These are phyloP conservation scores for Cucumis cinereus DNA, from an alignment of 306 rosid genomes.

Conservation along the genomic window DNA sequence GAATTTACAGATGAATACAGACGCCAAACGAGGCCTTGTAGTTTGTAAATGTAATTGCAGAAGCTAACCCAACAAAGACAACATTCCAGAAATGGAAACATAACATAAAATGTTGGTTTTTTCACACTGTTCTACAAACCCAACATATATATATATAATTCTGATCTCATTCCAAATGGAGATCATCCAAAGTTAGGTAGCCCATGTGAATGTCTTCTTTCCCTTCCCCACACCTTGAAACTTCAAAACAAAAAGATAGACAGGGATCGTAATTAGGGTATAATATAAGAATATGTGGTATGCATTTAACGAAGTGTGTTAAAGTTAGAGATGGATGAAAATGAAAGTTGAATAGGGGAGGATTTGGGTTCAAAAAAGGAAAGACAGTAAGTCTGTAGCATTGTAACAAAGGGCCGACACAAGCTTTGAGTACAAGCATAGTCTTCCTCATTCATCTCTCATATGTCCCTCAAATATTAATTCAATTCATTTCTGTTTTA, in stretches of 20 bases:
- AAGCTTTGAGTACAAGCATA: not conserved
- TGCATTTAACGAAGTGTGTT: too few species aligned
- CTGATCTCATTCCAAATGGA: not conserved
- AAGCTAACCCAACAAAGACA: too few species aligned
- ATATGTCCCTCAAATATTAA: not conserved
- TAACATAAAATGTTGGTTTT: too few species aligned
- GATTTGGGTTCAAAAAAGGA: not conserved
- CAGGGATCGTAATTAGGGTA: too few species aligned
- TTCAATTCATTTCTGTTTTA: not conserved
- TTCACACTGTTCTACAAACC: not conserved
- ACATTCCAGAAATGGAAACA: too few species aligned
- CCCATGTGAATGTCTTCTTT: not conserved
- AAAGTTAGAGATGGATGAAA: too few species aligned
- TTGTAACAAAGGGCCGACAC: conserved; percentile 3
- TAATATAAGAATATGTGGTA: too few species aligned
- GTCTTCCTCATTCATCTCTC: not conserved
- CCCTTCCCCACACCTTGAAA: not conserved
- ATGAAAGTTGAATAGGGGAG: too few species aligned
- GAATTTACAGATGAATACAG: too few species aligned
- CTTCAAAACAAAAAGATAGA: too few species aligned
- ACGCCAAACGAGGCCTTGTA: too few species aligned
- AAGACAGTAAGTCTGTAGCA: not conserved
- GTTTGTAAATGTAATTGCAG: too few species aligned
- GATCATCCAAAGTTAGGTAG: not conserved
- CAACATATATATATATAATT: not conserved